These are phyloP conservation scores for Populus trichocarpa DNA, from an alignment of 441 rosid genomes.

Conservation along the genomic window DNA sequence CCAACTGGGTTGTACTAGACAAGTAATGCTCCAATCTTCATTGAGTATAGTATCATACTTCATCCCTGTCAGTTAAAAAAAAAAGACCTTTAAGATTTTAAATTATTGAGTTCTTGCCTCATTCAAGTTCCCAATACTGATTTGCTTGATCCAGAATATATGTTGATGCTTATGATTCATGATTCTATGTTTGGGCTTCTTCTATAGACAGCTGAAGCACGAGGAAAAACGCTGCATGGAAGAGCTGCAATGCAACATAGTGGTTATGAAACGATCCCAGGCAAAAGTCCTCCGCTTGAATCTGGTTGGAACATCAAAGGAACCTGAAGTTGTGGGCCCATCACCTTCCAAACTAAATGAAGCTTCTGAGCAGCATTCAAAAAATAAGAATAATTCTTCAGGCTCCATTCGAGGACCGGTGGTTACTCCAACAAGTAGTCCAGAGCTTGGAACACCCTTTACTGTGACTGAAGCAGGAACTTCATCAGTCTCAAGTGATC, in stretches of 20 bases:
- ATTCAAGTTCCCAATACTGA: not conserved
- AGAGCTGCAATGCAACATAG: constrained; percentile 93
- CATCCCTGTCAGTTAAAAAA: not conserved
- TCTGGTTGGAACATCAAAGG: constrained; percentile 70
- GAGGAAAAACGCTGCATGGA: constrained; percentile 88
- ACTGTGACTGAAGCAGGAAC: constrained; percentile 89
- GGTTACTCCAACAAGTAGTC: constrained; percentile 94
- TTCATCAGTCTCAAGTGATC: constrained; percentile 95
- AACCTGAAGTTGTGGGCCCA: constrained; percentile 37
- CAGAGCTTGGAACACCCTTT: constrained; percentile 91
- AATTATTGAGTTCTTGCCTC: not conserved
- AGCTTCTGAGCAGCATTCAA: constrained; percentile 37
- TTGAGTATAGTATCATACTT: not conserved
- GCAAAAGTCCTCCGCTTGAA: constrained; percentile 91
- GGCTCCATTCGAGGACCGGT: constrained; percentile 66
- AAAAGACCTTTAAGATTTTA: not conserved
- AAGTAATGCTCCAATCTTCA: constrained; percentile 45
- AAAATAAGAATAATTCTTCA: constrained; percentile 38
- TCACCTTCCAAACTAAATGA: constrained; percentile 43
- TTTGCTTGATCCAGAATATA: not conserved
- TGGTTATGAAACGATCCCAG: constrained; percentile 86
- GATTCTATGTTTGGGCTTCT: constrained; percentile 12
- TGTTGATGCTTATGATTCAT: constrained; percentile 1
- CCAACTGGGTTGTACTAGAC: constrained; percentile 95
- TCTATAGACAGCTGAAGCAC: constrained; percentile 68